These are phyloP conservation scores for Rheum nobile DNA, from an alignment of 148 eudicot species.

Conservation along the genomic window DNA sequence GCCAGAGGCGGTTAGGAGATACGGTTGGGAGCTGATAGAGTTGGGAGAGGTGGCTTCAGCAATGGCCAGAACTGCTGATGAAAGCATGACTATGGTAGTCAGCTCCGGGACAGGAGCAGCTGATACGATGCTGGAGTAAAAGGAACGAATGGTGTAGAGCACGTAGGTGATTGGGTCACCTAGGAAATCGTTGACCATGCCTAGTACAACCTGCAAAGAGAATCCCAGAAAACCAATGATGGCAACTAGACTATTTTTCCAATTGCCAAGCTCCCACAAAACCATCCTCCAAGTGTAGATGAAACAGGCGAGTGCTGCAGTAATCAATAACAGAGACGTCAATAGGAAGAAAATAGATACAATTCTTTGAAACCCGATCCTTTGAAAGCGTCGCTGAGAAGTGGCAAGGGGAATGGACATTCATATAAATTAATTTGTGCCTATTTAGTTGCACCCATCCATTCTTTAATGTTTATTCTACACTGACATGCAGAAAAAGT, in stretches of 20 bases:
- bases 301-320: slow-evolving; percentile 51
- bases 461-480: neutral
- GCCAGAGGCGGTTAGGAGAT: slow-evolving; percentile 54
- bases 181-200: slow-evolving; percentile 37
- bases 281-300: slow-evolving; percentile 80
- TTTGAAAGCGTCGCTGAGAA: neutral
- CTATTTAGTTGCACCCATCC: neutral
- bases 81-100: slow-evolving; percentile 39
- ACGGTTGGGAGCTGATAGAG: slow-evolving; percentile 51
- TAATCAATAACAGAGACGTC: slow-evolving; percentile 7
- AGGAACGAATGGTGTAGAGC: slow-evolving; percentile 40
- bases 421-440: neutral
- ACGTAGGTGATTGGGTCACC: slow-evolving; percentile 52
- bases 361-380: neutral
- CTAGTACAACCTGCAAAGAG: slow-evolving; percentile 33
- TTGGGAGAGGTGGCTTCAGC: slow-evolving; percentile 56
- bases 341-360: neutral
- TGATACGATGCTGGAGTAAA: slow-evolving; percentile 46
- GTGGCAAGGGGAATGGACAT: too few relatives aligned
- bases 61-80: slow-evolving; percentile 52
- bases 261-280: slow-evolving; percentile 68
- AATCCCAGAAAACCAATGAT: slow-evolving; percentile 28
- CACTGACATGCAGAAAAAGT: neutral
- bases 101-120: slow-evolving; percentile 61
- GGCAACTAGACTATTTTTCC: slow-evolving; percentile 33